Percentiles rank a stretch among this genome's conserved stretches.
Conservation (phyloP, 257 asterid species). For the Nyctanthes arbortristis region DNA sequence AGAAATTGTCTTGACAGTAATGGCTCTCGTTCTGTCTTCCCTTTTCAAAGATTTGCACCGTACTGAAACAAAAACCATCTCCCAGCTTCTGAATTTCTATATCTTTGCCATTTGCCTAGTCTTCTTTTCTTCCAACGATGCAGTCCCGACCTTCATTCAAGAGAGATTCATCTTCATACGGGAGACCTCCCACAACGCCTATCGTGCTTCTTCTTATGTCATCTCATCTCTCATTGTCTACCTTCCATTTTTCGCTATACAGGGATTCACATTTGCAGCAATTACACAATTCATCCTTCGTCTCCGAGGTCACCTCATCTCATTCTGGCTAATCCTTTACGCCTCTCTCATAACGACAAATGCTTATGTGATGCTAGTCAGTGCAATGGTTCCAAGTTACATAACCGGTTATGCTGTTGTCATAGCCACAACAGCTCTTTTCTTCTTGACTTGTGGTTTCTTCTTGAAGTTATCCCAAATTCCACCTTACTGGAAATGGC, state of each 20-base stretch:
- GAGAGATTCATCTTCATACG: constrained; percentile 88
- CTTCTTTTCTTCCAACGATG: constrained; percentile 87
- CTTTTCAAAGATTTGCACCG: constrained; percentile 51
- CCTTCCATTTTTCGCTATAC: constrained; percentile 83
- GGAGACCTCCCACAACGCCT: constrained; percentile 84
- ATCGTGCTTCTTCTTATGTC: constrained; percentile 77
- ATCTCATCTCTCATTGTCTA: constrained; percentile 81
- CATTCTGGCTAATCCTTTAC: constrained; percentile 75
- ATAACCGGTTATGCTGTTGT: constrained; percentile 87
- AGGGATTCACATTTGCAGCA: constrained; percentile 74
- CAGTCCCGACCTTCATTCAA: constrained; percentile 87
- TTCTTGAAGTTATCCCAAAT: constrained; percentile 77
- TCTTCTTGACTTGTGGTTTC: constrained; percentile 85
- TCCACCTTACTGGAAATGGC: constrained; percentile 74
- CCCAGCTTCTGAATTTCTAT: constrained; percentile 75
- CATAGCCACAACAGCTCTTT: constrained; percentile 90
- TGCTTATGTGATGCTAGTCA: constrained; percentile 82
- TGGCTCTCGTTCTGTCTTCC: constrained; percentile 74
- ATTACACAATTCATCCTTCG: constrained; percentile 59
- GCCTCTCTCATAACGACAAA: constrained; percentile 85
- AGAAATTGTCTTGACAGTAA: constrained; percentile 69
- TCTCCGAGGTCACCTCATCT: constrained; percentile 39
- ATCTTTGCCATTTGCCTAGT: constrained; percentile 72
- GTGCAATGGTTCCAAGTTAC: constrained; percentile 84
- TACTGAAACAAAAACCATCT: constrained; percentile 50